Conservation (phyloP, 2,329 filamentous ascomycete genomes). For the Dothistroma septosporum region DNA sequence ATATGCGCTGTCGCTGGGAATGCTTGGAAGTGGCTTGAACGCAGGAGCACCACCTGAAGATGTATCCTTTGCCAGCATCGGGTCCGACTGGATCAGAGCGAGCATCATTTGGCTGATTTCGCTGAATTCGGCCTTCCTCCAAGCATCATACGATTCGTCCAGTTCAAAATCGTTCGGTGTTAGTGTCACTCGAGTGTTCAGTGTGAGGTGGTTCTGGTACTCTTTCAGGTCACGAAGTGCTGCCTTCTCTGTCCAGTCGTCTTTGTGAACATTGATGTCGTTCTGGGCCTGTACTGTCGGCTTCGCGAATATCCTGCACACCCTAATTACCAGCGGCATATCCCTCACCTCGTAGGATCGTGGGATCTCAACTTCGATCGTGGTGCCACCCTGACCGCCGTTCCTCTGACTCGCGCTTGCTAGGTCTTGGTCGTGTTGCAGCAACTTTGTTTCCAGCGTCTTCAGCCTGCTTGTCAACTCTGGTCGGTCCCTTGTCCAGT, state of each 20-base stretch:
- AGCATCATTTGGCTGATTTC: slow-evolving; percentile 92
- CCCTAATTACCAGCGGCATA: slow-evolving; percentile 87
- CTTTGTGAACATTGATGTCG: slow-evolving; percentile 78
- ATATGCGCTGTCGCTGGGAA: slow-evolving; percentile 30
- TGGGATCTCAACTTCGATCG: slow-evolving; percentile 76
- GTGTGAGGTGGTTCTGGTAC: slow-evolving; percentile 83
- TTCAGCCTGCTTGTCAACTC: slow-evolving; percentile 76
- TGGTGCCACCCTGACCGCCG: slow-evolving; percentile 57
- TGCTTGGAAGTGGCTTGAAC: slow-evolving; percentile 24
- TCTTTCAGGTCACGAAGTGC: slow-evolving; percentile 87
- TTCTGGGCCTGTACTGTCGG: slow-evolving; percentile 74
- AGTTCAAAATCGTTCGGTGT: slow-evolving; percentile 82
- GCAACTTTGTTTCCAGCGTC: slow-evolving; percentile 85
- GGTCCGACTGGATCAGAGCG: slow-evolving; percentile 79
- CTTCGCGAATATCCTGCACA: slow-evolving; percentile 80
- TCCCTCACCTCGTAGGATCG: slow-evolving; percentile 91
- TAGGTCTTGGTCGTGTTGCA: slow-evolving; percentile 90
- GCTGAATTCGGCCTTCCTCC: slow-evolving; percentile 84
- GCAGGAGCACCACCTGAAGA: slow-evolving; percentile 45
- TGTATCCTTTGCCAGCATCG: slow-evolving; percentile 75
- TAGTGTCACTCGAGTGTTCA: slow-evolving; percentile 71
- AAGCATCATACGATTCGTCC: slow-evolving; percentile 80
- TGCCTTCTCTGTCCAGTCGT: slow-evolving; percentile 84
- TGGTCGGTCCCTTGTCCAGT: slow-evolving; percentile 77
- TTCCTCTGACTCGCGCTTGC: slow-evolving; percentile 57